Conservation (phyloP, 176 grass and related monocot species). For the Saccharum officinarum region DNA sequence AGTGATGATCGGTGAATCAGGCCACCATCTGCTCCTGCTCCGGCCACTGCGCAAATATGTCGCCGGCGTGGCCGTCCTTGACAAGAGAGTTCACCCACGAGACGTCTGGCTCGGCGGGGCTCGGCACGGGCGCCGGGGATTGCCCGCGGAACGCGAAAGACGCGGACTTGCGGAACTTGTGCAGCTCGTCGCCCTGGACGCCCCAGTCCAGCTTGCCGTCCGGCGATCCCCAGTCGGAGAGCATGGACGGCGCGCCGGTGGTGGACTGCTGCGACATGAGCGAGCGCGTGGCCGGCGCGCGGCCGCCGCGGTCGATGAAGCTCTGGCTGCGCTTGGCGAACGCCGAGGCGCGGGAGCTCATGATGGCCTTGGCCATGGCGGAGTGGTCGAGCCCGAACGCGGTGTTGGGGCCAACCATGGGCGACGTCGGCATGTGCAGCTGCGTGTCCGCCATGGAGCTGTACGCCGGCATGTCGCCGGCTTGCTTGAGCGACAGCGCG, state of each 20-base stretch:
- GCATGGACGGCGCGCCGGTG: conserved; percentile 37
- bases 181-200: conserved; percentile 90
- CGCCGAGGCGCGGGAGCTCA: conserved; percentile 78
- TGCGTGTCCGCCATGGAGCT: conserved; percentile 45
- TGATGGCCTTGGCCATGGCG: conserved; percentile 77
- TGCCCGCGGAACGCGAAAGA: conserved; percentile 73
- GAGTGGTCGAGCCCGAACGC: conserved; percentile 70
- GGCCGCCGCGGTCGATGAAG: conserved; percentile 77
- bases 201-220: conserved; percentile 92
- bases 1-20: conserved; percentile 36
- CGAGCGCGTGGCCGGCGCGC: conserved; percentile 34
- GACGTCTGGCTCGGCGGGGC: conserved; percentile 48
- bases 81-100: conserved; percentile 77
- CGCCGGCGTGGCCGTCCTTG: conserved; percentile 68
- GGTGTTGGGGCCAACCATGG: conserved; percentile 46
- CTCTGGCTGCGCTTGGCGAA: conserved; percentile 96
- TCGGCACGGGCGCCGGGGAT: conserved; percentile 13
- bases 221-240: conserved; percentile 87
- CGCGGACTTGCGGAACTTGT: conserved; percentile 90
- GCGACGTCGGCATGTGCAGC: conserved; percentile 64
- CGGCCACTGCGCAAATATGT: conserved; percentile 76
- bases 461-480: conserved; percentile 51
- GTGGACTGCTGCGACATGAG: conserved; percentile 58
- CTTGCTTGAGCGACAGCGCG: conserved; percentile 62
- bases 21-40: conserved; percentile 86